Percentiles rank a stretch among this genome's conserved stretches.
Conservation (phyloP, 768 basidiomycete genomes). For the Rhodotorula taiwanensis region DNA sequence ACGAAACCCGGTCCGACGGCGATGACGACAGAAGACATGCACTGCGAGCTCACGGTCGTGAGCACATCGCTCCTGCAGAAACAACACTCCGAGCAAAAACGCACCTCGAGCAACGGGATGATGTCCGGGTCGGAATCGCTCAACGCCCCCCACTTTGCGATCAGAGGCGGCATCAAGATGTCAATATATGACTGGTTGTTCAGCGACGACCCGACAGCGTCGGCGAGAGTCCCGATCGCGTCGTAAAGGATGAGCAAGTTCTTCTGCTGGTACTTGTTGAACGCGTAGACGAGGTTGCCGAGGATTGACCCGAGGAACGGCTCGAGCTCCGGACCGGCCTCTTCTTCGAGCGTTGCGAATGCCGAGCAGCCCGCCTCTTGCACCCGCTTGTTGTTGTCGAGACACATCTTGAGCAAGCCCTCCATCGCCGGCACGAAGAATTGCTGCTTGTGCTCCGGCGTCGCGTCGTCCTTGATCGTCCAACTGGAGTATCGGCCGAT, state of each 20-base stretch:
- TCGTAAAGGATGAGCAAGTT: conserved; percentile 98
- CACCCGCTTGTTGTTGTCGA: conserved; percentile 97
- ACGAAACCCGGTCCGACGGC: conserved; percentile 85
- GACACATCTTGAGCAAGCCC: conserved; percentile 90
- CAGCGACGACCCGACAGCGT: conserved; percentile 83
- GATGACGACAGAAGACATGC: conserved; percentile 93
- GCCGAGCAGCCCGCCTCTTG: conserved; percentile 99
- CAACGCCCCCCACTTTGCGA: conserved; percentile 79
- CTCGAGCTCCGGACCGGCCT: conserved; percentile 78
- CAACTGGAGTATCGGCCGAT: conserved; percentile 97
- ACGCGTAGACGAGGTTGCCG: conserved; percentile 88
- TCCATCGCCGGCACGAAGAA: conserved; percentile 98
- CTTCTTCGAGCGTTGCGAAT: conserved; percentile 96
- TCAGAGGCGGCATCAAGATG: conserved; percentile 91
- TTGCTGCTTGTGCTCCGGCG: conserved; percentile 71
- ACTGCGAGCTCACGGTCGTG: conserved; percentile 52
- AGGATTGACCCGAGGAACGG: conserved; percentile 94
- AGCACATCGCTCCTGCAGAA: neutral
- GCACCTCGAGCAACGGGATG: conserved; percentile 88
- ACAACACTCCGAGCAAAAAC: neutral
- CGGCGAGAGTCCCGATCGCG: conserved; percentile 95
- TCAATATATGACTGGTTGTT: conserved; percentile 81
- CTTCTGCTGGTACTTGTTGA: conserved; percentile 98
- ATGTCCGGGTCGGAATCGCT: conserved; percentile 86
- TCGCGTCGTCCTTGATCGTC: conserved; percentile 62